Evolutionary conservation across 2,329 filamentous ascomycete genomes (phyloP).

Genomic region (Fusarium proliferatum): DNA sequence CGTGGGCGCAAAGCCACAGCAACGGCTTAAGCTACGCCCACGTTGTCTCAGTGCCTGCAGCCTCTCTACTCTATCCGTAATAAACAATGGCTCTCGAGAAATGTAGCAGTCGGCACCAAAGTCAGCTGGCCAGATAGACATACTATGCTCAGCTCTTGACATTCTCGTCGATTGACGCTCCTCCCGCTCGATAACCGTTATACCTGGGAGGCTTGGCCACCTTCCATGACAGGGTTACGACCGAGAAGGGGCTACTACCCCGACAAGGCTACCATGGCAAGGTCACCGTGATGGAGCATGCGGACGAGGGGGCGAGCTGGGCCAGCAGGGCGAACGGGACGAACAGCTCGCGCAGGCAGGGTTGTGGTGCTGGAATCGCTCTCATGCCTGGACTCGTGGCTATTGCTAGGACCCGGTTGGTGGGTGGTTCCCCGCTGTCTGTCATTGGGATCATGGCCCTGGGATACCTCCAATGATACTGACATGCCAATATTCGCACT

Average conservation of each 20-base stretch:
- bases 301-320: slow-evolving; percentile 39
- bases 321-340: slow-evolving; percentile 41
- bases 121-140: slow-evolving; percentile 2
- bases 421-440: slow-evolving; percentile 44
- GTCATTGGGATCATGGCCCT: slow-evolving; percentile 35
- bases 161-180: slow-evolving; percentile 25
- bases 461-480: slow-evolving; percentile 30
- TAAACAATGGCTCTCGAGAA: slow-evolving; percentile 20
- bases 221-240: slow-evolving; percentile 47
- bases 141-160: slow-evolving; percentile 33
- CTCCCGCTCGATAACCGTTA: slow-evolving; percentile 14
- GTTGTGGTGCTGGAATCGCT: slow-evolving; percentile 37
- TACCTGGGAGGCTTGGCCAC: slow-evolving; percentile 35
- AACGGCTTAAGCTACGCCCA: slow-evolving; percentile 36
- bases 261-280: slow-evolving; percentile 44
- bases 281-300: slow-evolving; percentile 35
- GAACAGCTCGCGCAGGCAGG: slow-evolving; percentile 41
- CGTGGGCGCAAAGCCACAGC: slow-evolving; percentile 33
- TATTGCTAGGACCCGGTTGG: slow-evolving; percentile 43
- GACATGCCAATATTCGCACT: slow-evolving; percentile 32
- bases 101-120: slow-evolving; percentile 26
- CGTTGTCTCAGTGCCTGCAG: slow-evolving; percentile 39
- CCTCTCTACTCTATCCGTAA: slow-evolving; percentile 28
- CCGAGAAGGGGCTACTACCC: slow-evolving; percentile 42
- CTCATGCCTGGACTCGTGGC: slow-evolving; percentile 41